Evolutionary conservation across 352 stramenopile genomes (phyloP), one percentile per base, ranked within the genome.

Genomic region (Pythium angustatum): DNA sequence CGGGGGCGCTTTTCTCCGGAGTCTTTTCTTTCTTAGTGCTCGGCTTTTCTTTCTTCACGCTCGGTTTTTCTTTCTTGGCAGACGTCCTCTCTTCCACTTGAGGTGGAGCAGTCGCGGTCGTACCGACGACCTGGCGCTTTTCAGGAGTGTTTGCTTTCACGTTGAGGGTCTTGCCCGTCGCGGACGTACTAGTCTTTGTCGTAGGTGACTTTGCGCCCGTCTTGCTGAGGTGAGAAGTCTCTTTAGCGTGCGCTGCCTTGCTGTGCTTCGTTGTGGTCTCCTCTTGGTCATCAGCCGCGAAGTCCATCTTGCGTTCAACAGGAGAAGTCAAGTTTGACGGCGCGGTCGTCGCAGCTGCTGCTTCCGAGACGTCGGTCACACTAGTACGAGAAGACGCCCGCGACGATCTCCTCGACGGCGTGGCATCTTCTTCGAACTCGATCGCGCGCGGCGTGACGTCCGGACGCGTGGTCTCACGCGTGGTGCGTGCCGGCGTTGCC

Each of bases 401-500:
- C 17, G 45, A 4, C 10, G 57, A 57, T 22, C 36, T 24, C 33
- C 45, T 33, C 19, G 34, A 40, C 19, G 44, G 30, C 15, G 57
- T 64, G 22, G 33, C 50, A 17, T 59, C 51, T 24, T 67, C 50
- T 17, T 3, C 49, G 19, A 49, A 55, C 21, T 44, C 43, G 3
- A 58, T 40, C n/a, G 58, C 48, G 7, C 21, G 24, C 22, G 34
- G 34, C 3, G 48, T 59, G 15, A 59, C 58, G 1, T 44, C 19
- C 10, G 10, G n/a, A 2, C 48, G 17, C 3, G 53, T 14, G 19
- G 21, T 30, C 31, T 28, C 36, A 47, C 50, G 54, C 28, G 41
- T 44, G 52, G 30, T 61, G 26, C 34, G 19, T 11, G 5, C 30
- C 11, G 67, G 45, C 11, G 69, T 58, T 15, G 63, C 54, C 8